Base-by-base conservation (phyloP, 2,329 filamentous ascomycete species). In the Diaporthe ampelina region DNA sequence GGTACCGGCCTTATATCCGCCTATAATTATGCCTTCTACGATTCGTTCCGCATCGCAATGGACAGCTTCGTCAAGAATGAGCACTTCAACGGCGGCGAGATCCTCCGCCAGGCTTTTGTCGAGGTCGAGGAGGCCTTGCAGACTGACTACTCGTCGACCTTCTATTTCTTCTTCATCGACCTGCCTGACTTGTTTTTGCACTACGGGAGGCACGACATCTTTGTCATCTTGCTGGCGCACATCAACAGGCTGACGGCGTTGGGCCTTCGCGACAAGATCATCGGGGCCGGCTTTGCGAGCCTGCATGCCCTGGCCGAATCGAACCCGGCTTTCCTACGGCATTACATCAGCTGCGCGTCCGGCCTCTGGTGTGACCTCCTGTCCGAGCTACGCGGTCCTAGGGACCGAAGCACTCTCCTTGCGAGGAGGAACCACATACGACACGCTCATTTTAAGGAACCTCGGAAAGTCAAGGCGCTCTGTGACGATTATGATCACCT, bases 131-230 rank as follows among this genome's bases (percentile, higher is more conserved):
- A 76, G 67, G 75, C 75, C 29, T 57, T 77, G 65, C 74, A 76
- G 73, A 69, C 58, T 10, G 75, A 77, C 74, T 75, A 76, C 35
- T 71, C 72, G n/a, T 72, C 72, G 21, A 75, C 74, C 37, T 77
- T 77, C 45, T 77, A 77, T 57, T 76, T 76, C 52, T 71, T 77
- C 57, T 77, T 77, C 52, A 67, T 77, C 73, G 76, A 77, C 59
- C 73, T 77, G 24, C 76, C 76, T 10, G 76, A 77, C 45, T 50
- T 77, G 13, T 73, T 77, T 26, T 54, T 72, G 11, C 73, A 77
- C 70, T 77, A 76, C 56, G 72, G 70, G 8, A 71, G 76, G 19
- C 73, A 75, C 52, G 76, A 77, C 63, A 74, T 77, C 54, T 69
- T 77, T 54, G 68, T 70, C 43, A 77, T 77, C 56, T 68, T 77